phyloP scores from a whole-genome alignment of 1,284 basidiomycete genomes.

The Moesziomyces antarcticus region DNA sequence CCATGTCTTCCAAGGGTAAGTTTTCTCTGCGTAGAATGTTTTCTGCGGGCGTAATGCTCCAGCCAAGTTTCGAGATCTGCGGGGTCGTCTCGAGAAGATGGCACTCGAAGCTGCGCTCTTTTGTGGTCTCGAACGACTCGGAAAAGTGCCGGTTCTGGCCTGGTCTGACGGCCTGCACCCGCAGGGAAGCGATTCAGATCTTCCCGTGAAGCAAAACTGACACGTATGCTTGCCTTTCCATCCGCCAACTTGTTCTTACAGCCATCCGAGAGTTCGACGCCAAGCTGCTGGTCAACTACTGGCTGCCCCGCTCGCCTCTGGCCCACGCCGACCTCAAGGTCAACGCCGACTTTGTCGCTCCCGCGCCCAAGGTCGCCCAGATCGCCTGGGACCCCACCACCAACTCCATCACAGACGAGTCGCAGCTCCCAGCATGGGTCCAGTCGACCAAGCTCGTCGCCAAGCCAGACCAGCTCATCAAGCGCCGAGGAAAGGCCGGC shows the following conservation, averaged over 20 bases:
- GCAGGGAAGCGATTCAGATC: neutral
- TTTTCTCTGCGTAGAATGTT: neutral
- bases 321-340: conserved; percentile 57
- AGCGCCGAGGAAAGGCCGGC: conserved; percentile 97
- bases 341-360: conserved; percentile 62
- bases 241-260: conserved; percentile 7
- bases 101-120: neutral
- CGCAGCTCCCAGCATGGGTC: conserved; percentile 83
- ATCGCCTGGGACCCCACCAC: conserved; percentile 86
- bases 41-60: too few relatives aligned
- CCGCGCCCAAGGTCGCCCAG: conserved; percentile 65
- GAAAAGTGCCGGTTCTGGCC: too few relatives aligned
- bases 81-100: neutral
- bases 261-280: conserved; percentile 67
- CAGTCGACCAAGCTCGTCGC: conserved; percentile 66
- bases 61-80: too few relatives aligned
- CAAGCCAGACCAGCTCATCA: conserved; percentile 91
- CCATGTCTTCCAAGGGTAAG: conserved; percentile 58
- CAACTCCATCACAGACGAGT: conserved; percentile 82
- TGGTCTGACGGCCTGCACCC: neutral
- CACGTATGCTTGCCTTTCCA: neutral
- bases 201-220: conserved; percentile 1
- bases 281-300: conserved; percentile 68
- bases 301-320: conserved; percentile 64
- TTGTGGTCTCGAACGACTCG: too few relatives aligned